Evolutionary conservation across 352 stramenopile species (phyloP), one percentile per base, ranked within the genome.

Genomic region (Globisporangium middletonii): DNA sequence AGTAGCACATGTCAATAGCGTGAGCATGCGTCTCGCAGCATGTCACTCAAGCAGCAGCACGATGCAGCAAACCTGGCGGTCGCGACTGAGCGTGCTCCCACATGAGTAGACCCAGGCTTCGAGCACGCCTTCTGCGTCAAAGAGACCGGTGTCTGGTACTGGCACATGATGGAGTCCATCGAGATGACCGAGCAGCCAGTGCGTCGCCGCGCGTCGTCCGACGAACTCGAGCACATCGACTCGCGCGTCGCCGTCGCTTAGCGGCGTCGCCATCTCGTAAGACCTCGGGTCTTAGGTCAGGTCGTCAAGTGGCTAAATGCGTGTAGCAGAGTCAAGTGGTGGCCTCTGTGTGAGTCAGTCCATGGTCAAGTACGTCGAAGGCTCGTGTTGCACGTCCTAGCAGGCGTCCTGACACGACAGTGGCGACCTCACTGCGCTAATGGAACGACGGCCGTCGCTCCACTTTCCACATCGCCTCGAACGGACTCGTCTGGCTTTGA

Each of bases 401-500:
- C 23, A 23, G 23, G 23, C 23, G 23, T 23, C 23, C 23, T 23
- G 23, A 23, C 23, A 38, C 12, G 33, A 1, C 33, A 38, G 1
- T 38, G 33, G 7, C 41, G 41, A 45, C 13, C 5, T n/a, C 15
- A 45, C 18, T 45, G 15, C 0, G 15, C 41, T 45, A 71, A 35
- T 55, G 42, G n/a, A 64, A 46, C 11, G 65, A 74, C 16, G 67
- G 65, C 38, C 64, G 67, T 3, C 65, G 55, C n/a, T 78, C 67
- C 50, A 75, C 30, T 30, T 73, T 78, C 72, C 72, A 81, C 70
- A 81, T 77, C 16, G 64, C 50, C 0, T 67, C 63, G 49, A 45
- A 30, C 30, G 23, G 19, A 12, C 8, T 26, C 3, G 16, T 15
- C 11, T 18, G 16, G 9, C n/a, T 48, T 18, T 11, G 43, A 11